Base-by-base conservation (phyloP, 768 basidiomycete genomes). In the Leccinum longicurvipes region DNA sequence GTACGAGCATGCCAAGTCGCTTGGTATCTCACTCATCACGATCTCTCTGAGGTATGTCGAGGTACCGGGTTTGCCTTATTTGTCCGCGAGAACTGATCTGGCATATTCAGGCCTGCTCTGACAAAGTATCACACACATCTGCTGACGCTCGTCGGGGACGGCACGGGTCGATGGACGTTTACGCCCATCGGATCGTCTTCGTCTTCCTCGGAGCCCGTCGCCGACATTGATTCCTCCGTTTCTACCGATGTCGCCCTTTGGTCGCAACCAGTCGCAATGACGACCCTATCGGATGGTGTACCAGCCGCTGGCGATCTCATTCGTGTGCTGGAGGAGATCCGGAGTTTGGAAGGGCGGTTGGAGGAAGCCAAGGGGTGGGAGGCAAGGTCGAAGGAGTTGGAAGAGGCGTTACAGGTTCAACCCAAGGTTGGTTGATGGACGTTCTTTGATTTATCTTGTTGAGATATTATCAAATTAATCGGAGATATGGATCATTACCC, bases 11-110 rank as follows among this genome's bases (percentile, higher is more conserved):
- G 88, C 90, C 27, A 97, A 97, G 72, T 79, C 84, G 31, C 76
- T 91, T 12, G 93, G 88, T 1, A 93, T 97, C 66, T 95, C 95
- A 0, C 79, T 98, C 47, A 87, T 98, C 55, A 98, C 94, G 3
- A 92, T 98, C 50, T 94, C 94, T 14, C 77, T 93, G 51, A 85
- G 89, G 89, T 89, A 61, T 1, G 80, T 69, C 21, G 10, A 17
- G n/a, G 3, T 6, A 3, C 31, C 29, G n/a, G 19, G 19, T 21
- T 23, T 28, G n/a, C n/a, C n/a, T n/a, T n/a, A n/a, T n/a, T n/a
- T n/a, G n/a, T n/a, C n/a, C 24, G 6, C 14, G 17, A 4, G 41
- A 23, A 7, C 34, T 45, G 36, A 53, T 19, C 39, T 17, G 10
- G 19, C 19, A 7, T 10, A 12, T 41, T 17, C 39, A 41, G 94